Conservation (phyloP, 305 asterid species). For the Ajuga reptans region DNA sequence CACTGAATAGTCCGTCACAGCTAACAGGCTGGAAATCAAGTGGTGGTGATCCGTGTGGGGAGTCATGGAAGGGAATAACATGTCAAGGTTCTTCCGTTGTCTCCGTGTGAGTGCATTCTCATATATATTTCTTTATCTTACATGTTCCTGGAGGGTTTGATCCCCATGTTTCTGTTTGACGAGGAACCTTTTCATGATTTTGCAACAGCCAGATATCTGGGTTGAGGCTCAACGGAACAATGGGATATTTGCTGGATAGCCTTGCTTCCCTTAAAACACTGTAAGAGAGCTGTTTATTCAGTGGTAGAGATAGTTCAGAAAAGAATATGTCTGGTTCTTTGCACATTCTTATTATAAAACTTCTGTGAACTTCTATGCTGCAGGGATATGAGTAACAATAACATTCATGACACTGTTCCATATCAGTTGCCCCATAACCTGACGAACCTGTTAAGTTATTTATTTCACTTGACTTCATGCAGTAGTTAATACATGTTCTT, state of each 20-base stretch:
- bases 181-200: conserved; percentile 24
- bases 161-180: conserved; percentile 3
- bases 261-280: conserved; percentile 60
- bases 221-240: conserved; percentile 67
- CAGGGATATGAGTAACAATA: conserved; percentile 93
- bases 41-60: conserved; percentile 95
- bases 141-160: conserved; percentile 7
- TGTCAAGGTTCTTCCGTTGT: conserved; percentile 72
- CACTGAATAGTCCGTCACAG: conserved; percentile 70
- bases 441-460: conserved; percentile 65
- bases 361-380: conserved; percentile 20
- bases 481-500: conserved; percentile 5
- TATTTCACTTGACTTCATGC: conserved; percentile 18
- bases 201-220: conserved; percentile 61
- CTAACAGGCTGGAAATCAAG: conserved; percentile 71
- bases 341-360: neutral
- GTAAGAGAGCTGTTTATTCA: conserved; percentile 39
- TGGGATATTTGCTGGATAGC: conserved; percentile 77
- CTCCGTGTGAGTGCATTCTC: conserved; percentile 52
- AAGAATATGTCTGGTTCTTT: neutral
- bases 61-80: conserved; percentile 77
- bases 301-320: conserved; percentile 1
- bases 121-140: conserved; percentile 1
- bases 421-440: conserved; percentile 82
- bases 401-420: conserved; percentile 64